Conservation (phyloP, 108 stramenopile genomes). For the Fistulifera solaris region DNA sequence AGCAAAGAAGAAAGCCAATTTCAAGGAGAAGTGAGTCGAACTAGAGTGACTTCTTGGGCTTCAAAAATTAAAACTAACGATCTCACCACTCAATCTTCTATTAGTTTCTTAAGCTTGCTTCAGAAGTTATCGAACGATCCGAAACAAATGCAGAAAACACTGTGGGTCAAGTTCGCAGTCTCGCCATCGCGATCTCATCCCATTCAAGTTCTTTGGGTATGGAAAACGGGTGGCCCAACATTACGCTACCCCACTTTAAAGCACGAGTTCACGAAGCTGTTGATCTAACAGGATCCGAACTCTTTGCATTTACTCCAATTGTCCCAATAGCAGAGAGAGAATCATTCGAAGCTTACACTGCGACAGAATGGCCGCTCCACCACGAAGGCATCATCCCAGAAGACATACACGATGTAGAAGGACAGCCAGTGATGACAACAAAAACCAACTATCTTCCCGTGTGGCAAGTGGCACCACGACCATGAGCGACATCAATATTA, state of each 20-base stretch:
- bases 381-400: neutral
- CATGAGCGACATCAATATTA: neutral
- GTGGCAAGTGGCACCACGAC: neutral
- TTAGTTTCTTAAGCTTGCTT: constrained; percentile 13
- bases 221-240: constrained; percentile 32
- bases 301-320: constrained; percentile 1
- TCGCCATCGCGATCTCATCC: constrained; percentile 35
- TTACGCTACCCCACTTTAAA: constrained; percentile 36
- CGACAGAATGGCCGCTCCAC: neutral
- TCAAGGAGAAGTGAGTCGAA: neutral
- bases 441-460: constrained; percentile 1
- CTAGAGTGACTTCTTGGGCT: neutral
- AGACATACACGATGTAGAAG: neutral
- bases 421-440: neutral
- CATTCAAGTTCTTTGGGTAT: constrained; percentile 9
- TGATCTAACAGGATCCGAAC: neutral
- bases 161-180: constrained; percentile 15
- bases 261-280: neutral
- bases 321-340: neutral
- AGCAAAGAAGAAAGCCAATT: neutral
- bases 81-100: constrained; percentile 1
- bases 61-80: neutral
- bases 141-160: constrained; percentile 7
- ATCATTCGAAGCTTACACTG: neutral
- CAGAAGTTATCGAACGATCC: constrained; percentile 7